Percentiles rank a stretch among this genome's conserved stretches.
These are phyloP conservation scores for Mycena sanguinolenta DNA, from an alignment of 768 basidiomycete genomes.

Conservation along the genomic window DNA sequence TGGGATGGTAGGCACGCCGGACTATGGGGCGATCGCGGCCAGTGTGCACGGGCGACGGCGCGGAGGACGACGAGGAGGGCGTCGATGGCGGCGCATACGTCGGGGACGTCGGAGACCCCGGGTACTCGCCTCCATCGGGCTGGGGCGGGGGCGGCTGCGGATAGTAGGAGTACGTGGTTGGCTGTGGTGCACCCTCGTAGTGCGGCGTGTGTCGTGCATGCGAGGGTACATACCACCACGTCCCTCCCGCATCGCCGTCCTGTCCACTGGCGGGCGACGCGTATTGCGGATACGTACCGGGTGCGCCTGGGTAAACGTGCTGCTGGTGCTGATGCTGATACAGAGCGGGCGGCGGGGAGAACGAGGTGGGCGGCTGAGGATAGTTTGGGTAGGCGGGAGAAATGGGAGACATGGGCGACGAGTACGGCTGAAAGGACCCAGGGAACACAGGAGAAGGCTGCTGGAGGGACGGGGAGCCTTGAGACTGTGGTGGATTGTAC, in stretches of 20 bases:
- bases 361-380: slow-evolving; percentile 52
- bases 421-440: slow-evolving; percentile 51
- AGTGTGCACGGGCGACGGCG: slow-evolving; percentile 9
- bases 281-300: slow-evolving; percentile 44
- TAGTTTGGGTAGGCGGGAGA: slow-evolving; percentile 45
- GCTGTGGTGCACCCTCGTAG: slow-evolving; percentile 44
- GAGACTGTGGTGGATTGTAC: slow-evolving; percentile 42
- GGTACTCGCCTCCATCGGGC: not conserved
- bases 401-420: slow-evolving; percentile 29
- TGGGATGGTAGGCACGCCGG: slow-evolving; percentile 77
- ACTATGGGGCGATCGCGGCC: slow-evolving; percentile 47
- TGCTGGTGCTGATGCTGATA: slow-evolving; percentile 52
- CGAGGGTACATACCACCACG: slow-evolving; percentile 66
- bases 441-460: slow-evolving; percentile 44
- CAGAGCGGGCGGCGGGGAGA: slow-evolving; percentile 49
- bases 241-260: slow-evolving; percentile 52
- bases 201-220: slow-evolving; percentile 37
- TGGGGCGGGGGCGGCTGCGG: not conserved
- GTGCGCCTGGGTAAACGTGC: slow-evolving; percentile 8
- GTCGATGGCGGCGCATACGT: slow-evolving; percentile 13
- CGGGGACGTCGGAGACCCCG: not conserved
- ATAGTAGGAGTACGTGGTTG: slow-evolving; percentile 44
- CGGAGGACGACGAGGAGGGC: slow-evolving; percentile 23
- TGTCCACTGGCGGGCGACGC: slow-evolving; percentile 43
- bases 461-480: slow-evolving; percentile 44